phyloP scores from a whole-genome alignment of 495 filamentous ascomycete genomes.

The Lophium mytilinum region DNA sequence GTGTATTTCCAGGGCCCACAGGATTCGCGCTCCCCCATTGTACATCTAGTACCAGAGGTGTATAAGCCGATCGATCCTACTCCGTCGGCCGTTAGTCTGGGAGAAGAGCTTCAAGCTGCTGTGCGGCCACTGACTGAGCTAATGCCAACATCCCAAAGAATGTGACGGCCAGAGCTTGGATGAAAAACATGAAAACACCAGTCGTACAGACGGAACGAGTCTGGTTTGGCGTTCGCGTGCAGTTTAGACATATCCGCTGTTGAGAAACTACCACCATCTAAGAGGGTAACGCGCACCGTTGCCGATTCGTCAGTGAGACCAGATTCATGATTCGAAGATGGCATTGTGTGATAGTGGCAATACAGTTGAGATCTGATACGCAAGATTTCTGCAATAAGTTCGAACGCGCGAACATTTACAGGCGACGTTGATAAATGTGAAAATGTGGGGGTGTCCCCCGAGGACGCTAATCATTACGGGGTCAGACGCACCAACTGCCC shows the following conservation, averaged over 20 bases:
- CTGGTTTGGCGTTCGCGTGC: conserved; percentile 11
- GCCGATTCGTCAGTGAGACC: too few relatives aligned
- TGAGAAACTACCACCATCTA: conserved; percentile 20
- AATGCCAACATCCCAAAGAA: conserved; percentile 21
- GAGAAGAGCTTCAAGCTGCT: neutral
- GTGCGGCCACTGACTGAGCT: conserved; percentile 9
- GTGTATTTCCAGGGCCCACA: conserved; percentile 16
- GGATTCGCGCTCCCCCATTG: conserved; percentile 14
- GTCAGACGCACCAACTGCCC: too few relatives aligned
- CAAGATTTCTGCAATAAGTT: too few relatives aligned
- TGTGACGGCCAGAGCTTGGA: conserved; percentile 7
- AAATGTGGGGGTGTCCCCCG: too few relatives aligned
- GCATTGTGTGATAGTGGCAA: too few relatives aligned
- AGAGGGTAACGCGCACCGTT: neutral
- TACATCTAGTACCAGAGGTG: conserved; percentile 19
- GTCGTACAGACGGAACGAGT: conserved; percentile 20
- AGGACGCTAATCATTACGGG: too few relatives aligned
- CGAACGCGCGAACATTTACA: too few relatives aligned
- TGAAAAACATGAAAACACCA: conserved; percentile 22
- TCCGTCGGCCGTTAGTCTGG: neutral
- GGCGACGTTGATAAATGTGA: too few relatives aligned
- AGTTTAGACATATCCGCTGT: conserved; percentile 10
- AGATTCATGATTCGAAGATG: too few relatives aligned
- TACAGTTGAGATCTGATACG: too few relatives aligned
- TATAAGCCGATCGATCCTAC: conserved; percentile 20